Base-by-base conservation (phyloP, 2,329 filamentous ascomycete genomes). In the Fusarium musae region DNA sequence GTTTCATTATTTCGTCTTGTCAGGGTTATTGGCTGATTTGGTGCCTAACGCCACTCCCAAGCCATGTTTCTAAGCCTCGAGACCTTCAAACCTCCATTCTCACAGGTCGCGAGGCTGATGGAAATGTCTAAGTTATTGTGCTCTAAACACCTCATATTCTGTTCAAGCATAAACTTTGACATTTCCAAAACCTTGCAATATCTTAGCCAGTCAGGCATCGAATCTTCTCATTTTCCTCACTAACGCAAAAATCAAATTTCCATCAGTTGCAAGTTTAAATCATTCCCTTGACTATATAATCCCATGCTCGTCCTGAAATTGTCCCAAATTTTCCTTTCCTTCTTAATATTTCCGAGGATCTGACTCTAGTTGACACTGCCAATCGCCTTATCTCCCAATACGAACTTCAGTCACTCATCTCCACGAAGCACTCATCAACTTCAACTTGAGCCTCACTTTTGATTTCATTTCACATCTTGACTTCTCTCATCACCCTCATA, bases 151-250 rank as follows among this genome's bases (percentile, higher is more conserved):
- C 7, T 0, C 13, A 12, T 21, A 9, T 37, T 1, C 23, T 11
- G 2, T 21, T 21, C 2, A 12, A 21, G 28, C 11, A 12, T 5
- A 28, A 17, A 1, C 6, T 9, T 6, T 1, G 9, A 11, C 2
- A 6, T 28, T 21, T n/a, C 3, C 12, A 26, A 26, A 36, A 21
- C 17, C 23, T n/a, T 36, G 10, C 13, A 36, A 10, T 9, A 6
- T n/a, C 13, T 15, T 37, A 9, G 7, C 32, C 19, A 28, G 19
- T 28, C 50, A 53, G 6, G 13, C 34, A 28, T 16, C 9, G 0
- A 37, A 28, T 37, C 1, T 15, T 28, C 17, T 21, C 32, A 16
- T 11, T 23, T 19, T 9, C 9, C 26, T 28, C 34, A 37, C 32
- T 6, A 16, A 39, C 19, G 11, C 7, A 39, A 7, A 39, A 28